Percentiles rank a stretch among this genome's conserved stretches.
Conservation (phyloP, 225 moss, liverwort and hornwort species). For the Straminergon stramineum region DNA sequence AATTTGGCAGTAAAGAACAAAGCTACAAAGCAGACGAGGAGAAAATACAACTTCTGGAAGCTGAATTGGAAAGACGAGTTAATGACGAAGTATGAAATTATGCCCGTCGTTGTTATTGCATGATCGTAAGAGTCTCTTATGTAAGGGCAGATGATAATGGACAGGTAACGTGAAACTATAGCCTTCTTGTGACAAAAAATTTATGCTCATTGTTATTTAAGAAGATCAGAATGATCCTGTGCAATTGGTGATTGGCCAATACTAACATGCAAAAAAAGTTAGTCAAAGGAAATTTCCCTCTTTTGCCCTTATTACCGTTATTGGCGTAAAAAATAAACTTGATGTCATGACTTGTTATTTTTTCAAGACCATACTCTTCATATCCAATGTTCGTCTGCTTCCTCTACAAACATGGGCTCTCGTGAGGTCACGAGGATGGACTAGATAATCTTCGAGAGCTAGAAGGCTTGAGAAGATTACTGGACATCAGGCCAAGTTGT, state of each 20-base stretch:
- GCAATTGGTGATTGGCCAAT: not conserved
- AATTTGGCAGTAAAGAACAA: conserved; percentile 33
- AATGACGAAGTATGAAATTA: conserved; percentile 19
- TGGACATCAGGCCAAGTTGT: not conserved
- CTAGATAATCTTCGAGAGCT: not conserved
- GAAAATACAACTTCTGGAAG: conserved; percentile 17
- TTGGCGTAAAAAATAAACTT: not conserved
- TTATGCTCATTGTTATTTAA: not conserved
- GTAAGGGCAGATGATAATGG: not conserved
- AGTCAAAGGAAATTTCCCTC: not conserved
- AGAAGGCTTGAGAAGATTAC: not conserved
- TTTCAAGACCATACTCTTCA: not conserved
- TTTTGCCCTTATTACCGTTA: not conserved
- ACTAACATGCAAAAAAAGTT: too few species aligned
- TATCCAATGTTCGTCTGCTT: not conserved
- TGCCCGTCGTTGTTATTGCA: not conserved
- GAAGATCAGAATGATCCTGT: not conserved
- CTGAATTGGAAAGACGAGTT: conserved; percentile 25
- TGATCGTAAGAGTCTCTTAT: not conserved
- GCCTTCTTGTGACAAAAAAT: not conserved
- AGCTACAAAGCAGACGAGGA: conserved; percentile 17
- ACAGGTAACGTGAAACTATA: not conserved
- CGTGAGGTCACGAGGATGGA: not conserved
- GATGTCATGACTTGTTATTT: not conserved
- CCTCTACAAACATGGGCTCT: not conserved